phyloP scores from a whole-genome alignment of 2,329 filamentous ascomycete species.

The Colletotrichum sojae region DNA sequence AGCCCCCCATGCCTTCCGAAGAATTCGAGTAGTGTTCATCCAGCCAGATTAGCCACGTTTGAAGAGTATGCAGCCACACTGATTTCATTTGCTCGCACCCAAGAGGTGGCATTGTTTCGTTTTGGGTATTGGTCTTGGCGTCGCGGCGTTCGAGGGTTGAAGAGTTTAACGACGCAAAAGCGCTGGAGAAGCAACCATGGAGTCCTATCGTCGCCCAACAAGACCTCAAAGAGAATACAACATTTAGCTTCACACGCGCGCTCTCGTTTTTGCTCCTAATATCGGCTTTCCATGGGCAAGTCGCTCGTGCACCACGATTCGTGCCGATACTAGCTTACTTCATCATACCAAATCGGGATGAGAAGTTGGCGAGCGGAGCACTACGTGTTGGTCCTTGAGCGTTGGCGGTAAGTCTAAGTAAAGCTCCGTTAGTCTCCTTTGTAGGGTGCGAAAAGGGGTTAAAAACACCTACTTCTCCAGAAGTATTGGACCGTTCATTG shows the following conservation, averaged over 20 bases:
- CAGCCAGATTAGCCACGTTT: background rate
- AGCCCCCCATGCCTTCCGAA: constrained; percentile 60
- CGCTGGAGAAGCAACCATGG: background rate
- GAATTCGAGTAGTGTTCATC: constrained; percentile 57
- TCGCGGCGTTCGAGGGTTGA: constrained; percentile 33
- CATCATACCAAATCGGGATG: constrained; percentile 81
- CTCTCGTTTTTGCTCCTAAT: too few species aligned
- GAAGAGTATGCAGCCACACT: background rate
- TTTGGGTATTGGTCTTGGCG: constrained; percentile 25
- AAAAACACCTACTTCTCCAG: constrained; percentile 84
- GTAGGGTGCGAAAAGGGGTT: too few species aligned
- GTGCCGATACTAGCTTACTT: constrained; percentile 49
- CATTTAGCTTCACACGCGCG: too few species aligned
- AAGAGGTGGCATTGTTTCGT: background rate
- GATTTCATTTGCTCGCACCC: constrained; percentile 2
- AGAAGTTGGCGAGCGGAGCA: constrained; percentile 79
- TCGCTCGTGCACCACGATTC: background rate
- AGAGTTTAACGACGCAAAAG: constrained; percentile 20
- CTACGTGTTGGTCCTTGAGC: constrained; percentile 71
- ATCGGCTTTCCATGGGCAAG: too few species aligned
- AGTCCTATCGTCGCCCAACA: background rate
- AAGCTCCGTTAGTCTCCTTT: constrained; percentile 44
- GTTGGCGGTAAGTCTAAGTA: constrained; percentile 72
- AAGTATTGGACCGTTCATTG: constrained; percentile 87
- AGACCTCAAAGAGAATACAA: background rate